These are phyloP conservation scores for Colletotrichum gloeosporioides DNA, from an alignment of 2,329 filamentous ascomycete genomes.

Conservation along the genomic window DNA sequence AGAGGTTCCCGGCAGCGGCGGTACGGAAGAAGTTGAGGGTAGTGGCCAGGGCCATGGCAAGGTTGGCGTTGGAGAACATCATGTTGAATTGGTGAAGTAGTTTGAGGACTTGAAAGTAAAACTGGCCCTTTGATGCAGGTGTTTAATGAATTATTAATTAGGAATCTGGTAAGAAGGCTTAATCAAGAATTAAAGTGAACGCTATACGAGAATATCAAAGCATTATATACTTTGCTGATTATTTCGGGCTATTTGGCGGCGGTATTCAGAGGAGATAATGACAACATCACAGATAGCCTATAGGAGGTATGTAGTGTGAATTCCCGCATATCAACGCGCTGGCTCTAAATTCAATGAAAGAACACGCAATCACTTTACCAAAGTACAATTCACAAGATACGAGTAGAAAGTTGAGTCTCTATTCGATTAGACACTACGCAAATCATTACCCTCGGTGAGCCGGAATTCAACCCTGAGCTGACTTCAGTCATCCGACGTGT, in stretches of 20 bases:
- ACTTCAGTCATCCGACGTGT: not conserved
- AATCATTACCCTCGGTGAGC: not conserved
- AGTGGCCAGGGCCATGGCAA: not conserved
- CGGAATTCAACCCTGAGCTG: not conserved
- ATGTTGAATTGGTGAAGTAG: not conserved
- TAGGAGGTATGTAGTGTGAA: not conserved
- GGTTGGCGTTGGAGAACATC: not conserved
- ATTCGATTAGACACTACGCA: not conserved
- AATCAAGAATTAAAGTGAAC: not conserved
- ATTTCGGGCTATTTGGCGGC: fast-evolving
- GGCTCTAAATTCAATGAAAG: fast-evolving
- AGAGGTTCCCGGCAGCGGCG: not conserved
- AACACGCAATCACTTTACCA: not conserved
- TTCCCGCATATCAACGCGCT: not conserved
- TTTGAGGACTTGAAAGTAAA: too few species aligned
- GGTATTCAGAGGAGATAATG: fast-evolving
- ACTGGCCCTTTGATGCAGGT: not conserved
- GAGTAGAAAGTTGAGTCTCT: not conserved
- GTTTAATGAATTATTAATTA: not conserved
- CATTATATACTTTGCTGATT: not conserved
- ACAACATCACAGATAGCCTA: not conserved
- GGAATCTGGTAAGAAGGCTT: not conserved
- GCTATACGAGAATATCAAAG: not conserved
- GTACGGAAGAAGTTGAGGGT: not conserved
- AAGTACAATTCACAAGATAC: not conserved